phyloP scores from a whole-genome alignment of 352 stramenopile species.

The Hyaloperonospora arabidopsidis region DNA sequence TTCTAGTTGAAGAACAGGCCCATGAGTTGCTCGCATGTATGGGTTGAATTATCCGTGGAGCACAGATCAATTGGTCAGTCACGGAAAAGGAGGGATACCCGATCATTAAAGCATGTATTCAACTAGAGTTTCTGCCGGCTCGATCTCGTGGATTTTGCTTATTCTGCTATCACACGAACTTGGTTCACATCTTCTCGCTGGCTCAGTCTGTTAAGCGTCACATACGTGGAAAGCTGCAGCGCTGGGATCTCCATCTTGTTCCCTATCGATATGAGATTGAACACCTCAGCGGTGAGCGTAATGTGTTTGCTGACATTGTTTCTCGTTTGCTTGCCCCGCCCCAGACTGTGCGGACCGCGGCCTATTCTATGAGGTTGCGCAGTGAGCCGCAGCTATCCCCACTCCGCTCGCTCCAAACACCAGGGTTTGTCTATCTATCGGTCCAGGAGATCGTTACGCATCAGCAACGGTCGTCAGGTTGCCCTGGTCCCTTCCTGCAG shows the following conservation, averaged over 20 bases:
- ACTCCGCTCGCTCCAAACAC: no score
- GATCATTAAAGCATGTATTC: background rate
- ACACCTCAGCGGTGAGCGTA: conserved; percentile 1
- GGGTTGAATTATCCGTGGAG: no score
- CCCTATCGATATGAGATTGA: conserved; percentile 3
- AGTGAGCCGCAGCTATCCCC: no score
- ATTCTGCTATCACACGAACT: conserved; percentile 9
- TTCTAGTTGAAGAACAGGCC: no score
- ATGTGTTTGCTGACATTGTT: conserved; percentile 4
- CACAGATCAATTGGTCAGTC: background rate
- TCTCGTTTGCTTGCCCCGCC: conserved; percentile 1
- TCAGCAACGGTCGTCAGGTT: no score
- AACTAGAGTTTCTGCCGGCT: conserved; percentile 1
- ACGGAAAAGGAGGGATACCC: conserved; percentile 1
- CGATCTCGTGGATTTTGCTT: conserved; percentile 6
- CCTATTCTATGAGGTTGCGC: no score
- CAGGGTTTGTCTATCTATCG: no score
- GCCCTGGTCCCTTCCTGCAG: no score
- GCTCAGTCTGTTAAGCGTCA: background rate
- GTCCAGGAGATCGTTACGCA: no score
- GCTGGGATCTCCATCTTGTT: background rate
- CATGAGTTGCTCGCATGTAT: no score
- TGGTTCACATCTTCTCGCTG: conserved; percentile 6
- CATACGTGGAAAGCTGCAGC: conserved; percentile 5
- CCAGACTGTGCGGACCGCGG: no score